Evolutionary conservation across 805 yeast genomes (phyloP).

Genomic region (Cyberlindnera samutprakarnensis): DNA sequence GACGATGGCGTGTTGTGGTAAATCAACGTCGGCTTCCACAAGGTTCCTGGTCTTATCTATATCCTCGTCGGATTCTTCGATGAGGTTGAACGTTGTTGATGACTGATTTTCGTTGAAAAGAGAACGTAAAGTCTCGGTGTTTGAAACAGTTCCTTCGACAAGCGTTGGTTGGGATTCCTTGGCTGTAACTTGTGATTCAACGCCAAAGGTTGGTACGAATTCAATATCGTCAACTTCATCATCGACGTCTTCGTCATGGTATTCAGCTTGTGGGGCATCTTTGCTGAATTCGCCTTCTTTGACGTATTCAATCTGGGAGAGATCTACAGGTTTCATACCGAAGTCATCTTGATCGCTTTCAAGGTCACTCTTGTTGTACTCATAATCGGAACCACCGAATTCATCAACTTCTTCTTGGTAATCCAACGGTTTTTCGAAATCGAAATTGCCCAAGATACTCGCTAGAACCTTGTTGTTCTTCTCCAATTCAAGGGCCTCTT

Average conservation of each 20-base stretch:
- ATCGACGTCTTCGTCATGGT: conserved; percentile 12
- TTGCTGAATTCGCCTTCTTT: conserved; percentile 22
- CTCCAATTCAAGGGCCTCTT: conserved; percentile 31
- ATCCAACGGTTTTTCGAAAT: conserved; percentile 45
- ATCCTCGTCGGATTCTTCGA: conserved; percentile 40
- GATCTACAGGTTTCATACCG: conserved; percentile 14
- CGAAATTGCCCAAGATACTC: conserved; percentile 37
- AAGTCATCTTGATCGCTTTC: conserved; percentile 27
- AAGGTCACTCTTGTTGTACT: conserved; percentile 34
- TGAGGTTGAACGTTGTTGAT: conserved; percentile 31
- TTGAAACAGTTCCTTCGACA: conserved; percentile 26
- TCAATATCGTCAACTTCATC: conserved; percentile 17
- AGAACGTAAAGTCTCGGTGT: conserved; percentile 56
- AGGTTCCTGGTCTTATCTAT: conserved; percentile 30
- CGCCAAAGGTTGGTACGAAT: conserved; percentile 48
- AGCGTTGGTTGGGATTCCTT: conserved; percentile 5
- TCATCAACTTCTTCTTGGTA: conserved; percentile 33
- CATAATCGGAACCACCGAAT: conserved; percentile 36
- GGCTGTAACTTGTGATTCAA: background rate
- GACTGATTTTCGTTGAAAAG: conserved; percentile 35
- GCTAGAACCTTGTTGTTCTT: conserved; percentile 41
- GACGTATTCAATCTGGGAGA: conserved; percentile 21
- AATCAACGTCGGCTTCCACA: conserved; percentile 18
- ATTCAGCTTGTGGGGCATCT: conserved; percentile 14
- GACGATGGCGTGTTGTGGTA: conserved; percentile 16